Conservation (phyloP, 371 early-diverging fungal species). For the Umbelopsis sp. region DNA sequence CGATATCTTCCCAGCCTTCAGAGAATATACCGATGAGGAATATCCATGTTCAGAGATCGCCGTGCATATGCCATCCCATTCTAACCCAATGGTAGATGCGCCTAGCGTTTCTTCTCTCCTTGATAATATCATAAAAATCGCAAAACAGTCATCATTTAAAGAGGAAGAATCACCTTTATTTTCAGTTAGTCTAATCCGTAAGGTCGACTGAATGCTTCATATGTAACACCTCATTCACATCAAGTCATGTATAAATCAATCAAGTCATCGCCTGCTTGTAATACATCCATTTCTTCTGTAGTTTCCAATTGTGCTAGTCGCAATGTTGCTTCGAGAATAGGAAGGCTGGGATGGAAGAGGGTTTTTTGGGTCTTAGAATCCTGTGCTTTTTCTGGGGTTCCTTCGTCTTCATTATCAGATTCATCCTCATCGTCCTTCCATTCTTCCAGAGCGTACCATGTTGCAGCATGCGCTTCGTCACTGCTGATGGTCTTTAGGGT, state of each 20-base stretch:
- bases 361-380: neutral
- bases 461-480: constrained; percentile 35
- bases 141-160: neutral
- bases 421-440: constrained; percentile 27
- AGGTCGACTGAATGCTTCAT: neutral
- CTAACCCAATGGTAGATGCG: constrained; percentile 4
- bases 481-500: constrained; percentile 24
- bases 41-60: neutral
- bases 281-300: constrained; percentile 63
- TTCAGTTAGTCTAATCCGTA: neutral
- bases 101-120: neutral
- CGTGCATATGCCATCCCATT: neutral
- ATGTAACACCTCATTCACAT: neutral
- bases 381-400: neutral
- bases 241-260: constrained; percentile 58
- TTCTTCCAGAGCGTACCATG: constrained; percentile 49
- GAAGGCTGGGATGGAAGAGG: constrained; percentile 37
- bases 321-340: constrained; percentile 70
- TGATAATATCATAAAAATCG: neutral
- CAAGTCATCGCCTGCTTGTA: constrained; percentile 73
- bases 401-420: constrained; percentile 28
- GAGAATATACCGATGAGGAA: neutral
- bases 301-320: constrained; percentile 66
- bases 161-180: constrained; percentile 8
- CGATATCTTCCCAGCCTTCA: neutral